phyloP scores from a whole-genome alignment of 169 alveolate species.

The Plasmodium sp. region DNA sequence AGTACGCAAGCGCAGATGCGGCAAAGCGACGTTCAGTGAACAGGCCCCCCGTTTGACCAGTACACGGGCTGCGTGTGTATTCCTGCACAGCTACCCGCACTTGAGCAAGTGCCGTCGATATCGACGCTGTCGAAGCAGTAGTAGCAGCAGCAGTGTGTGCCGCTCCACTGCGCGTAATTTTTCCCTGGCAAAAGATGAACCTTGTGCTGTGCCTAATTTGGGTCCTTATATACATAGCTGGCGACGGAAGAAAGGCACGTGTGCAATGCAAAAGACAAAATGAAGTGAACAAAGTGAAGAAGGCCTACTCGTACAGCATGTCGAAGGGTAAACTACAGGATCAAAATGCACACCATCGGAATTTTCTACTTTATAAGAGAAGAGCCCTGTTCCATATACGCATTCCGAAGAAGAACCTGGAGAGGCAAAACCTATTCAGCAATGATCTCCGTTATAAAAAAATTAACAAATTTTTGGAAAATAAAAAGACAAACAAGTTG shows the following conservation, averaged over 20 bases:
- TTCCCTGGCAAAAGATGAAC: conserved; percentile 4
- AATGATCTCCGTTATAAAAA: conserved; percentile 27
- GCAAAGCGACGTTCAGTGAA: background rate
- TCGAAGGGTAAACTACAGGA: background rate
- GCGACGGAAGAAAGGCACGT: background rate
- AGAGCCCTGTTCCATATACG: conserved; percentile 20
- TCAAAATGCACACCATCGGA: background rate
- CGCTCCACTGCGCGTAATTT: background rate
- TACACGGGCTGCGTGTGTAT: background rate
- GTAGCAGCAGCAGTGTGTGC: background rate
- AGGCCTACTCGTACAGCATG: background rate
- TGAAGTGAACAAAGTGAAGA: conserved; percentile 15
- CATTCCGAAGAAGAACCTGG: conserved; percentile 15
- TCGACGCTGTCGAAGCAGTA: background rate
- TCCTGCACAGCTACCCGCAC: background rate
- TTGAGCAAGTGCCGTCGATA: background rate
- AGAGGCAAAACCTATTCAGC: background rate
- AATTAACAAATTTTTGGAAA: conserved; percentile 11
- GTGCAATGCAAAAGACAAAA: conserved; percentile 15
- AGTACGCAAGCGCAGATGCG: background rate
- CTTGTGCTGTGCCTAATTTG: conserved; percentile 5
- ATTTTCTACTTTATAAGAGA: conserved; percentile 25
- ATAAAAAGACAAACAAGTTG: conserved; percentile 38
- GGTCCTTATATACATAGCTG: conserved; percentile 20
- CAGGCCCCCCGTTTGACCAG: background rate